Conservation (phyloP, 2,329 filamentous ascomycete species). For the Mycogone perniciosa region DNA sequence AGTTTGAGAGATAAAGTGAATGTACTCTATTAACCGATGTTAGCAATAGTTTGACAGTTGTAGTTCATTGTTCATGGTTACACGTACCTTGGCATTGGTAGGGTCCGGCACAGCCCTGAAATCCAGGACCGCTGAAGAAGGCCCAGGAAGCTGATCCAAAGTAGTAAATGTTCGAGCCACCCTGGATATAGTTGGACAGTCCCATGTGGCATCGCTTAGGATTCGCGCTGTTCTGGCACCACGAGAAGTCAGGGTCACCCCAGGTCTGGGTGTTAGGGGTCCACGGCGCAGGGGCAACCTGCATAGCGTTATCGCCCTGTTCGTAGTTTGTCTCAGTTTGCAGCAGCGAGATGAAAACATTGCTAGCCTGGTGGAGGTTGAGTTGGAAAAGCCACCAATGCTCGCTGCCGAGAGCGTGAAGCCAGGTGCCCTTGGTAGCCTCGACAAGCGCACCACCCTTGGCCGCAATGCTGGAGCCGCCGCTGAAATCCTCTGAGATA, state of each 20-base stretch:
- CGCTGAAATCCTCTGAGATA: slow-evolving; percentile 40
- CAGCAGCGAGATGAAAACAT: slow-evolving; percentile 45
- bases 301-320: slow-evolving; percentile 28
- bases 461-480: slow-evolving; percentile 38
- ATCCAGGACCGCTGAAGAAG: slow-evolving; percentile 36
- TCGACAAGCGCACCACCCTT: slow-evolving; percentile 45
- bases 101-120: slow-evolving; percentile 26
- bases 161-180: slow-evolving; percentile 34
- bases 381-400: slow-evolving; percentile 55
- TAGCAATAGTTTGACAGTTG: background rate
- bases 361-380: slow-evolving; percentile 42
- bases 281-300: slow-evolving; percentile 34
- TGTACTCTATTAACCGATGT: slow-evolving; percentile 15
- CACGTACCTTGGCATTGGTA: slow-evolving; percentile 29
- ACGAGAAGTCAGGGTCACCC: slow-evolving; percentile 38
- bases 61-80: background rate
- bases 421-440: slow-evolving; percentile 45
- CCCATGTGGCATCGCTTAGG: slow-evolving; percentile 37
- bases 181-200: slow-evolving; percentile 34
- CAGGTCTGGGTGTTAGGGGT: slow-evolving; percentile 27
- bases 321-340: slow-evolving; percentile 48
- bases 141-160: slow-evolving; percentile 39
- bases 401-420: slow-evolving; percentile 42
- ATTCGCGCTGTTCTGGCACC: slow-evolving; percentile 26
- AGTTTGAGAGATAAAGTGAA: slow-evolving; percentile 34